Percentiles rank a stretch among this genome's conserved stretches.
Conservation (phyloP, 306 rosid species). For the Pyrus communis region DNA sequence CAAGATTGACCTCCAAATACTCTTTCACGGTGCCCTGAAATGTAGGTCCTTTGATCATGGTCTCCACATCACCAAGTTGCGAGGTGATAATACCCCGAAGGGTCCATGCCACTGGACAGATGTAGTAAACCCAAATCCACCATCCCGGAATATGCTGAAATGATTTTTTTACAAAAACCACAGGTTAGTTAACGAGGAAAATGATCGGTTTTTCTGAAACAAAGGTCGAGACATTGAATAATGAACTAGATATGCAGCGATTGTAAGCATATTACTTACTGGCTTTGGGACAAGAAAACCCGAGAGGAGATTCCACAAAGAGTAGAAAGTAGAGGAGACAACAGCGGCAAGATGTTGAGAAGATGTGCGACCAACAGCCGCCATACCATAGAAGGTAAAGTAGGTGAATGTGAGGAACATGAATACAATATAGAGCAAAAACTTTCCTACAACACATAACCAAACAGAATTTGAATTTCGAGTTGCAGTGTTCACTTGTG, state of each 20-base stretch:
- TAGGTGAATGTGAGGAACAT: constrained; percentile 93
- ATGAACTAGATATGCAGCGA: too few species aligned
- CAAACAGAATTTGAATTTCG: not conserved
- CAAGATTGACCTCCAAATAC: constrained; percentile 45
- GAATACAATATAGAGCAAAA: constrained; percentile 62
- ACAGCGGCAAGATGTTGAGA: constrained; percentile 76
- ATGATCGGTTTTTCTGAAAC: not conserved
- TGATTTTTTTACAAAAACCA: not conserved
- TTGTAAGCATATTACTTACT: constrained; percentile 31
- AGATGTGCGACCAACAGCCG: constrained; percentile 83
- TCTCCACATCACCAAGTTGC: constrained; percentile 83
- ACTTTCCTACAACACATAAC: constrained; percentile 48
- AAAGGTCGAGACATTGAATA: not conserved
- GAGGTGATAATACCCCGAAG: constrained; percentile 72
- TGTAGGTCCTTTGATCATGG: constrained; percentile 47
- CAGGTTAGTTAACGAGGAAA: too few species aligned
- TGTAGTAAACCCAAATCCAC: constrained; percentile 94
- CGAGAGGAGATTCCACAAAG: constrained; percentile 90
- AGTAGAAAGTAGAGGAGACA: constrained; percentile 84
- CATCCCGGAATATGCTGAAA: constrained; percentile 66
- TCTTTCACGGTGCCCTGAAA: constrained; percentile 68
- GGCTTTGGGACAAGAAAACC: constrained; percentile 87
- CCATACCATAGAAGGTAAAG: constrained; percentile 93
- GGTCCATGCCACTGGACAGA: constrained; percentile 89
- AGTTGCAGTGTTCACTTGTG: too few species aligned